Base-by-base conservation (phyloP, 1,284 basidiomycete species). In the Cryptococcus deneoformans region DNA sequence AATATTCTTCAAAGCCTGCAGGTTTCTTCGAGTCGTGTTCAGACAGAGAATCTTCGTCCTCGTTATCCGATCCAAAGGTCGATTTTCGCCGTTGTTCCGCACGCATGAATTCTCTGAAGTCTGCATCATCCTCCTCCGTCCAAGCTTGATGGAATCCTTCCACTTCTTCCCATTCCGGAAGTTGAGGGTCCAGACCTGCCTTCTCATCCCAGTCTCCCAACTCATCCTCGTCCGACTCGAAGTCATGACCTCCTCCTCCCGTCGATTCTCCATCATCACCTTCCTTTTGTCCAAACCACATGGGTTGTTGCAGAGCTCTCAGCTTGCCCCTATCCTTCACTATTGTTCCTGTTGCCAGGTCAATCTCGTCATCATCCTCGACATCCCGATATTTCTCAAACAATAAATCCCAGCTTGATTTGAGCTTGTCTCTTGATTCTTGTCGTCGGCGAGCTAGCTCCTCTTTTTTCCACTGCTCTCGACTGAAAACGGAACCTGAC, bases 291-390 rank as follows among this genome's bases (percentile, higher is more conserved):
- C 64, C 67, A 40, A 70, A 69, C 1, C 63, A 62, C 24, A 61
- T 58, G 0, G 43, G 10, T 2, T 16, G 14, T 11, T 57, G 51
- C 20, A 67, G 45, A 2, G 44, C 39, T 11, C 59, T 38, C 16
- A 76, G 39, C 20, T 54, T 51, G 3, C 74, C 75, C n/a, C 70
- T 59, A 51, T 73, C 63, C 11, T 53, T 59, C 0, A 68, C 54
- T 1, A 77, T 64, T 35, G 61, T 47, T 16, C 68, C 69, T 0
- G 68, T 72, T 0, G 42, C 20, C 20, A 78, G 48, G 58, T 79
- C 76, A 29, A 78, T 65, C 57, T 77, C 77, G 55, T 77, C 77
- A 58, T 77, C 77, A 3, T 78, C 77, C 40, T 75, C 73, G 6
- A 77, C 56, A 14, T 57, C 54, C 11, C 66, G 65, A 58, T 77